Evolutionary conservation across 2,329 filamentous ascomycete species (phyloP).

Genomic region (Colletotrichum truncatum): DNA sequence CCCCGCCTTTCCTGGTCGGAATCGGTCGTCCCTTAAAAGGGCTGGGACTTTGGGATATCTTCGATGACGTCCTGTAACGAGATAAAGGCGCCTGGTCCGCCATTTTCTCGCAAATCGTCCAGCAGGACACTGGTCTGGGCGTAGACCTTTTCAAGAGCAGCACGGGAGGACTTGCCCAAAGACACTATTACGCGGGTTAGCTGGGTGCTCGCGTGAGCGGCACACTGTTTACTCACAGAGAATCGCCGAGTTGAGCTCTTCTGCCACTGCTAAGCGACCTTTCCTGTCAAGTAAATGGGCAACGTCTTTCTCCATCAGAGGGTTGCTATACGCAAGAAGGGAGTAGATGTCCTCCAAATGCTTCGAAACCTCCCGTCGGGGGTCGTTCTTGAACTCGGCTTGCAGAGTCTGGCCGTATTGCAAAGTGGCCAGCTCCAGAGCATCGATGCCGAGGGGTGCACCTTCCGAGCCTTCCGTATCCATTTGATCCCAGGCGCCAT

Average conservation of each 20-base stretch:
- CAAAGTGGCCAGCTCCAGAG: conserved; percentile 75
- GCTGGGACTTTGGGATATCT: conserved; percentile 50
- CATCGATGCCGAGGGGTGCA: conserved; percentile 37
- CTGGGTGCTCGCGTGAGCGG: neutral
- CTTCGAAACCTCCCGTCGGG: conserved; percentile 74
- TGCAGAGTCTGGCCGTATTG: conserved; percentile 82
- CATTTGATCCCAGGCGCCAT: conserved; percentile 56
- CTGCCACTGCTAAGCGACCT: conserved; percentile 82
- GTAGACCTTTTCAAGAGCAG: conserved; percentile 85
- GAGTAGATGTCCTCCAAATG: conserved; percentile 87
- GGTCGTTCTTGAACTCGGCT: conserved; percentile 79
- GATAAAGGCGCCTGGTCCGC: conserved; percentile 84
- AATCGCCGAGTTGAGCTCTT: conserved; percentile 94
- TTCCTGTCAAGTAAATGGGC: conserved; percentile 80
- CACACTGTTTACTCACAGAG: conserved; percentile 68
- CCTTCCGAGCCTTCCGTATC: conserved; percentile 57
- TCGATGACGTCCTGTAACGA: conserved; percentile 63
- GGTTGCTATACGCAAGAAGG: conserved; percentile 86
- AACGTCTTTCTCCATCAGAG: conserved; percentile 77
- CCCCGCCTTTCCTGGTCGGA: neutral
- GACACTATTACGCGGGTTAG: conserved; percentile 67
- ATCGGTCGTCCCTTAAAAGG: conserved; percentile 9
- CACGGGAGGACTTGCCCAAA: conserved; percentile 86
- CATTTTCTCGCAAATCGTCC: conserved; percentile 82
- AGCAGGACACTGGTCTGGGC: conserved; percentile 88